Percentiles rank a stretch among this genome's conserved stretches.
Conservation (phyloP, 2,329 filamentous ascomycete species). For the Westerdykella ornata region DNA sequence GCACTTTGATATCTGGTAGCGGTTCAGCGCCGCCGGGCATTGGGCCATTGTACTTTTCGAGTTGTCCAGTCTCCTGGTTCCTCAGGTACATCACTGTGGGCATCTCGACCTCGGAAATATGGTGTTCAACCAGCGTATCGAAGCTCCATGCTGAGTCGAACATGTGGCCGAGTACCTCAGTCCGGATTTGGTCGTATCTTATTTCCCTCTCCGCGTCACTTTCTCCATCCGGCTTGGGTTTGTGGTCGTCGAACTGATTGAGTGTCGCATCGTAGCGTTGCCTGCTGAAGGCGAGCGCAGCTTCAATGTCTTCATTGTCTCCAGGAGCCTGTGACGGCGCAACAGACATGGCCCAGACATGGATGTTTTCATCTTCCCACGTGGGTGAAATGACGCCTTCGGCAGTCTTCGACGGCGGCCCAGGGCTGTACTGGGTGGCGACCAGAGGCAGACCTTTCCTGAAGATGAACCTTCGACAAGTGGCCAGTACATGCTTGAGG, state of each 20-base stretch:
- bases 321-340: background rate
- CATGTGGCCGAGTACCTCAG: conserved; percentile 65
- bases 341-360: conserved; percentile 72
- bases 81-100: conserved; percentile 1
- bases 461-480: conserved; percentile 77
- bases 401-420: conserved; percentile 20
- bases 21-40: conserved; percentile 46
- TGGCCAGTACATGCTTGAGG: conserved; percentile 71
- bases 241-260: conserved; percentile 30
- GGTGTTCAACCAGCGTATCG: conserved; percentile 62
- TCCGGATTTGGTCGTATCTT: conserved; percentile 48
- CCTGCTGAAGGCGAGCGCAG: conserved; percentile 1
- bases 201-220: conserved; percentile 32
- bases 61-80: conserved; percentile 48
- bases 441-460: conserved; percentile 71
- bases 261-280: conserved; percentile 2
- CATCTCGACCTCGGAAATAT: conserved; percentile 38
- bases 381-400: conserved; percentile 49
- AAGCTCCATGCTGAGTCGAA: conserved; percentile 70
- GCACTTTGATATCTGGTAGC: conserved; percentile 61
- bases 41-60: conserved; percentile 66
- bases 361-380: conserved; percentile 68
- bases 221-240: conserved; percentile 21
- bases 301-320: conserved; percentile 13
- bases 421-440: conserved; percentile 57